Evolutionary conservation across 306 rosid species (phyloP).

Genomic region (Corylus heterophylla): DNA sequence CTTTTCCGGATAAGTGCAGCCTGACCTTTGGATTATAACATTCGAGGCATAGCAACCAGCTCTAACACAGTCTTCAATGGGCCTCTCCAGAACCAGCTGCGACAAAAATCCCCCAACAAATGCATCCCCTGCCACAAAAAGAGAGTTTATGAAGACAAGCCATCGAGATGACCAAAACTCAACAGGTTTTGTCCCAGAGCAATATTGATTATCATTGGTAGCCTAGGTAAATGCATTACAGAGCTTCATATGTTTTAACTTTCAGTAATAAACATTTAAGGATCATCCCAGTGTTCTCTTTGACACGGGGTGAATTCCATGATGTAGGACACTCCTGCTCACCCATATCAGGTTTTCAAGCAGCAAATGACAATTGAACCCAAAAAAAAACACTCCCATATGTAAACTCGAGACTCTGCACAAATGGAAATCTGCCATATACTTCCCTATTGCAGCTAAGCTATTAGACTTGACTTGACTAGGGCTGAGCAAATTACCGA

Average conservation of each 20-base stretch:
- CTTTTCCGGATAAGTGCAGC: slow-evolving; percentile 94
- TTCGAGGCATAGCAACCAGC: slow-evolving; percentile 87
- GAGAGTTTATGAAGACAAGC: not conserved
- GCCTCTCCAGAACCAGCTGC: slow-evolving; percentile 71
- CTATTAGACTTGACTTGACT: not conserved
- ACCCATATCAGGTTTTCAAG: not conserved
- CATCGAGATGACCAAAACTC: slow-evolving; percentile 1
- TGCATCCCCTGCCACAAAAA: slow-evolving; percentile 75
- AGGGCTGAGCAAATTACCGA: no score
- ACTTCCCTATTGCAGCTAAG: not conserved
- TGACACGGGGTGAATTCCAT: no score
- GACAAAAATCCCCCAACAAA: slow-evolving; percentile 96
- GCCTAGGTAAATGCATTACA: not conserved
- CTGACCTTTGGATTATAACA: slow-evolving; percentile 88
- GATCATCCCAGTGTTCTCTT: not conserved
- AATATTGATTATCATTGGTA: not conserved
- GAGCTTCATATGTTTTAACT: not conserved
- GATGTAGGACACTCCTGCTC: not conserved
- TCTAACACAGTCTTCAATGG: slow-evolving; percentile 74
- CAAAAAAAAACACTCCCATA: not conserved
- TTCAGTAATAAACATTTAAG: not conserved
- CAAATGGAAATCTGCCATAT: not conserved
- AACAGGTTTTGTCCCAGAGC: not conserved
- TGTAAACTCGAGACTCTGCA: not conserved
- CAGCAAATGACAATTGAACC: not conserved